Base-by-base conservation (phyloP, 2,329 filamentous ascomycete species). In the Pestalotiopsis sp. region DNA sequence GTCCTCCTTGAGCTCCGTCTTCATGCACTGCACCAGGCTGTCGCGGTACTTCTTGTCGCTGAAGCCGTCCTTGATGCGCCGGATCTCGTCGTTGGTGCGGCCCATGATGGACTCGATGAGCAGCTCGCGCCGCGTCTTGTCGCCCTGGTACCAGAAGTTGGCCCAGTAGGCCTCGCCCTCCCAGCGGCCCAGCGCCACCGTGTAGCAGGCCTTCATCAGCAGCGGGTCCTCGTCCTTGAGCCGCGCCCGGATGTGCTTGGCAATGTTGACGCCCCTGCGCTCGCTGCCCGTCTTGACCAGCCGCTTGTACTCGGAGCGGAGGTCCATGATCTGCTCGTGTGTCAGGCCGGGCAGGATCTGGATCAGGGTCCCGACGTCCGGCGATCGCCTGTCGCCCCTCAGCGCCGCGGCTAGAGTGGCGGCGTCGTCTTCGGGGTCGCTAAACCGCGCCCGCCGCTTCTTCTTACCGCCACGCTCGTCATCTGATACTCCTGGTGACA, bases 91-190 rank as follows among this genome's bases (percentile, higher is more conserved):
- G 79, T 98, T 98, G 36, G 90, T 90, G 5, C 95, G 90, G 0
- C 96, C 96, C 90, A 98, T 97, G 23, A 99, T 87, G 5, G 91
- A 90, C 81, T 99, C 96, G 75, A 98, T 98, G 66, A 99, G 87
- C 45, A 99, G 86, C 80, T 98, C 95, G 5, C 95, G 90, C 2
- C 94, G 88, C 7, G 91, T 93, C 75, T 91, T 93, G 79, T 95
- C 92, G 49, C 91, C 91, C 78, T 98, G 95, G 82, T 98, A 98
- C 91, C 94, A 98, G 80, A 94, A 97, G 79, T 98, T 98, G 69
- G 95, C 94, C 95, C 96, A 99, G 85, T 97, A 97, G 0, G 94
- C 93, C 80, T 99, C 96, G 73, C 91, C 92, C 82, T 98, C 96
- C 91, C 94, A 98, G 66, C 88, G 88, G 11, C 96, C 96, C 0